These are phyloP conservation scores for Nicotiana obtusifolia DNA, from an alignment of 257 asterid genomes.

Conservation along the genomic window DNA sequence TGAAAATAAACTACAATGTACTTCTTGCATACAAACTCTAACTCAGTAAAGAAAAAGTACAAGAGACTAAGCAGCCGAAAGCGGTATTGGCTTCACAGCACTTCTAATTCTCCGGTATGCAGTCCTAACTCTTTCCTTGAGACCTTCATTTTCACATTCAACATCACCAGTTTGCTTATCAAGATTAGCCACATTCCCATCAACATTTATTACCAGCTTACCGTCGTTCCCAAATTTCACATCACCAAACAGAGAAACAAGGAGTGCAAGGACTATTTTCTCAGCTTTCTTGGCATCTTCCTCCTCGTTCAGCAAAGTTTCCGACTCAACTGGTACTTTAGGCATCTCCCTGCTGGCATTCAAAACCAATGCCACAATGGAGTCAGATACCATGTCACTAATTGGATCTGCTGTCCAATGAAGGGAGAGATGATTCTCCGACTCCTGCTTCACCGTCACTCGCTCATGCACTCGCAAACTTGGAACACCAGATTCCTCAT, in stretches of 20 bases:
- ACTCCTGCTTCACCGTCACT: slow-evolving; percentile 79
- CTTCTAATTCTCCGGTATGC: slow-evolving; percentile 64
- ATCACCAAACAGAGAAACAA: slow-evolving; percentile 80
- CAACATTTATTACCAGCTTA: slow-evolving; percentile 60
- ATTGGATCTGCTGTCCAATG: slow-evolving; percentile 98
- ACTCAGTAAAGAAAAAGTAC: neutral
- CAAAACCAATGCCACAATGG: slow-evolving; percentile 70
- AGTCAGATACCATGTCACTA: slow-evolving; percentile 94
- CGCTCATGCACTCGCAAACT: slow-evolving; percentile 60
- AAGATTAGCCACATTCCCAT: slow-evolving; percentile 65
- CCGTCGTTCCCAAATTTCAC: slow-evolving; percentile 68
- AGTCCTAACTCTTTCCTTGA: slow-evolving; percentile 68
- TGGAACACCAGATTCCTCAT: slow-evolving; percentile 78
- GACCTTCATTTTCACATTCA: slow-evolving; percentile 73
- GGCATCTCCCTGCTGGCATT: slow-evolving; percentile 78
- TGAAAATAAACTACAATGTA: neutral
- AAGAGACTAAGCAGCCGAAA: slow-evolving; percentile 32
- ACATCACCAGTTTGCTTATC: slow-evolving; percentile 76
- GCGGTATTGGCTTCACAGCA: slow-evolving; percentile 85
- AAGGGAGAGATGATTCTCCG: slow-evolving; percentile 76
- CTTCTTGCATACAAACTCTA: neutral
- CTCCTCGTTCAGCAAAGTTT: slow-evolving; percentile 31
- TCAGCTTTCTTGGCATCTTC: slow-evolving; percentile 65
- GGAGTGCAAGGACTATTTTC: slow-evolving; percentile 72
- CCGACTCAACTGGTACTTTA: slow-evolving; percentile 58